Evolutionary conservation across 139 green algal genomes (phyloP), one percentile per base, ranked within the genome.

Genomic region (Chlorella ohadii): DNA sequence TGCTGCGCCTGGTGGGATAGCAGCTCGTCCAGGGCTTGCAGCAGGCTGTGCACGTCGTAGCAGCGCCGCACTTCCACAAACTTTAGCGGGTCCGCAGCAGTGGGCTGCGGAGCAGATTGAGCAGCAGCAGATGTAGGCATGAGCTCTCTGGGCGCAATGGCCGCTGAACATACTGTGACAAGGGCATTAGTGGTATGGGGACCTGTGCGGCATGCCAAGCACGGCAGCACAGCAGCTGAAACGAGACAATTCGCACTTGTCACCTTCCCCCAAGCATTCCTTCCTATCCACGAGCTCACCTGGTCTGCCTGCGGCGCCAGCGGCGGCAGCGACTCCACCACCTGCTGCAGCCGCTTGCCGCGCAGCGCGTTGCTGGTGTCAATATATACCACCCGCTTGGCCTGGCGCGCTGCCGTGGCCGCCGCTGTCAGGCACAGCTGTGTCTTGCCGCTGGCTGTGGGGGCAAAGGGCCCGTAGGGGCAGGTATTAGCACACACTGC

Each of bases 341-440:
- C 33, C 25, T 31, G 23, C 3, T 28, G 39, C 56, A 90, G 41
- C 20, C 86, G 84, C 9, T 17, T 22, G 12, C 25, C 81, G 17
- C 39, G 57, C 39, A 90, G 84, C 41, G 82, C 77, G 59, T 87
- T 87, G 51, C 75, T 78, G n/a, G 75, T 87, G 76, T 90, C 86
- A 16, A 90, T 20, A 16, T 72, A 90, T 23, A 83, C 64, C 34
- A 90, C 86, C 2, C 82, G 47, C 57, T 67, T 56, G 25, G 66
- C 56, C 15, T 56, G 15, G 16, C 36, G n/a, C 0, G 76, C 75
- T 1, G 86, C 72, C 13, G n/a, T 20, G n/a, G 77, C 86, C 9
- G 74, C 73, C 9, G 75, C 65, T 11, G 51, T 55, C n/a, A 87
- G 44, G 44, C 86, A 90, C 56, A 90, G 64, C 76, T 90, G 86